These are phyloP conservation scores for Marchantia polymorpha DNA, from an alignment of 225 moss, liverwort and hornwort genomes.

Conservation along the genomic window DNA sequence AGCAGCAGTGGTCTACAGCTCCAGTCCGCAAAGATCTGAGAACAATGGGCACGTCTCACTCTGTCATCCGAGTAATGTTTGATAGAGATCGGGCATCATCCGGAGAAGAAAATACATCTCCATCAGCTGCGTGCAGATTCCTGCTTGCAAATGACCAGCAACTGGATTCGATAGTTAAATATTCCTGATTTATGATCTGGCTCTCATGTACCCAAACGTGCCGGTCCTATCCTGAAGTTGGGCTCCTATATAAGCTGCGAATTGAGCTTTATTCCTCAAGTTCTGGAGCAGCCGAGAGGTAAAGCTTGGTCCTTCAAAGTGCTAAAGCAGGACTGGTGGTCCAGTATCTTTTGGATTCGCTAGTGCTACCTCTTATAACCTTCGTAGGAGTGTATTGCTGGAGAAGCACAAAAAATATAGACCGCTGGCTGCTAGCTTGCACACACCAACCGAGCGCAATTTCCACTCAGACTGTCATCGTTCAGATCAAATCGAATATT, in stretches of 20 bases:
- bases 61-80: not conserved
- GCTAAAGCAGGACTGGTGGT: slow-evolving; percentile 5
- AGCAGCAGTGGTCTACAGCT: not conserved
- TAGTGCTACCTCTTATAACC: not conserved
- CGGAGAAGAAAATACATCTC: not conserved
- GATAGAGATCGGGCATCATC: not conserved
- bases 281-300: slow-evolving; percentile 10
- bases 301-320: not conserved
- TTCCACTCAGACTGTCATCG: not conserved
- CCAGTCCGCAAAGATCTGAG: not conserved
- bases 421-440: slow-evolving; percentile 2
- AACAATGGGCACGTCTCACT: not conserved
- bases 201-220: too few relatives aligned
- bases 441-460: not conserved
- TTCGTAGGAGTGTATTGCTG: not conserved
- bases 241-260: not conserved
- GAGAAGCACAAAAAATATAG: not conserved
- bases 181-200: too few relatives aligned
- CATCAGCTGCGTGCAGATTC: not conserved
- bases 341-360: not conserved
- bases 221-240: not conserved
- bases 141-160: not conserved
- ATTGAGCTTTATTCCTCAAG: not conserved
- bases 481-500: not conserved
- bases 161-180: not conserved